Evolutionary conservation across 1,284 basidiomycete genomes (phyloP), one percentile per base, ranked within the genome.

Genomic region (Melampsora abietis-canadensis): DNA sequence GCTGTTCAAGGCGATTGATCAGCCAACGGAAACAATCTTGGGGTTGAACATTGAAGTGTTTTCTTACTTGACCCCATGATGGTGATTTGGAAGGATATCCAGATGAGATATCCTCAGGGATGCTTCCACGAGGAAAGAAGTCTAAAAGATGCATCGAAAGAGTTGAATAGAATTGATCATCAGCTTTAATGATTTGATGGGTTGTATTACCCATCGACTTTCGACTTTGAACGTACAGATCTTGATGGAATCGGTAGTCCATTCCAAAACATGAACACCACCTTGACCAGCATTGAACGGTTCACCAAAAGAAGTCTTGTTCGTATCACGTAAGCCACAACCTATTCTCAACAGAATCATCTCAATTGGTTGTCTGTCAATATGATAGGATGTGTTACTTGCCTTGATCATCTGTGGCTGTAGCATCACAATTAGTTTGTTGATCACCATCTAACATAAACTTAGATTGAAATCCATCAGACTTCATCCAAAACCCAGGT

Each of bases 201-300:
- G 51, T 19, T 19, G 1, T 44, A 10, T 44, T 10, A 14, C 1
- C 2, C 10, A 44, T 12, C 14, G 3, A 12, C 10, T 0, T 1
- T 30, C 8, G 4, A 10, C 14, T 21, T 21, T 21, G 8, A 3
- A 40, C 68, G 24, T 10, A 76, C 64, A 37, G 65, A 68, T 64
- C n/a, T n/a, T n/a, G n/a, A 76, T 75, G 47, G 70, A 57, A 0
- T 46, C 37, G 24, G 73, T 68, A 61, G 68, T 66, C 76, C 82
- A 81, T 76, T 76, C 65, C 34, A 76, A 69, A 37, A 75, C 77
- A 68, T 47, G 77, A 12, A 77, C 77, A 7, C 78, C 78, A 34
- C 78, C 78, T 12, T 77, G 77, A 21, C 73, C 76, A 2, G 59
- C 75, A n/a, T 76, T 75, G 66, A 78, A 78, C 30, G 57, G 62